Conservation (phyloP, 352 stramenopile species). For the Pythium brassicae region DNA sequence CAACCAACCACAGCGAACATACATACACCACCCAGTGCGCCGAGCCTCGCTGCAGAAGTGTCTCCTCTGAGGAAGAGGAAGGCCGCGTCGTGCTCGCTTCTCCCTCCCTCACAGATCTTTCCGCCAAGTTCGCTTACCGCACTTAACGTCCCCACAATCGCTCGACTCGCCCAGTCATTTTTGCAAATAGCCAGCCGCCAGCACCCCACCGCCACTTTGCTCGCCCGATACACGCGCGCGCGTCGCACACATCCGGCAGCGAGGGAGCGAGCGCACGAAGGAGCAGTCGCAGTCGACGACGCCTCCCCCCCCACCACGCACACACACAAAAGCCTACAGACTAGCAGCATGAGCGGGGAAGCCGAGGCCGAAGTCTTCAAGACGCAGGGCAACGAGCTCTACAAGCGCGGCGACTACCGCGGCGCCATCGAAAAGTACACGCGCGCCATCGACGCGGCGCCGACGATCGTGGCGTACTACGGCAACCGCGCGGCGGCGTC, state of each 20-base stretch:
- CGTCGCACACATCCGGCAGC: not conserved
- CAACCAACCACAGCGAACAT: too few species aligned
- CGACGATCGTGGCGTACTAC: constrained; percentile 84
- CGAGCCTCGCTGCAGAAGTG: too few species aligned
- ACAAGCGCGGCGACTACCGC: constrained; percentile 90
- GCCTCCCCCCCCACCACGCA: not conserved
- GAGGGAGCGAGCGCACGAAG: constrained; percentile 1
- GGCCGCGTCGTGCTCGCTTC: too few species aligned
- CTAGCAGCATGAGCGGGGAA: constrained; percentile 35
- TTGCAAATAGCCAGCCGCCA: not conserved
- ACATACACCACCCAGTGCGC: too few species aligned
- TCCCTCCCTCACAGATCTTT: too few species aligned
- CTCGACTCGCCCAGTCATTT: not conserved
- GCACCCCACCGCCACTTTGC: too few species aligned
- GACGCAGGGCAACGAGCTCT: constrained; percentile 87
- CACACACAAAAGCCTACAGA: constrained; percentile 1
- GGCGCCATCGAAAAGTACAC: constrained; percentile 89
- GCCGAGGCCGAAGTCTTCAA: constrained; percentile 76
- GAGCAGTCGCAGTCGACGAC: not conserved
- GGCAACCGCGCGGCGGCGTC: constrained; percentile 88
- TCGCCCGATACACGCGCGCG: not conserved
- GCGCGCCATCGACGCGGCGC: constrained; percentile 85
- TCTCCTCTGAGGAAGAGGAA: too few species aligned
- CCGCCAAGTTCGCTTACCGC: too few species aligned
- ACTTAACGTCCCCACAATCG: not conserved